Conservation (phyloP, 2,329 filamentous ascomycete species). For the Hymenoscyphus linearis region DNA sequence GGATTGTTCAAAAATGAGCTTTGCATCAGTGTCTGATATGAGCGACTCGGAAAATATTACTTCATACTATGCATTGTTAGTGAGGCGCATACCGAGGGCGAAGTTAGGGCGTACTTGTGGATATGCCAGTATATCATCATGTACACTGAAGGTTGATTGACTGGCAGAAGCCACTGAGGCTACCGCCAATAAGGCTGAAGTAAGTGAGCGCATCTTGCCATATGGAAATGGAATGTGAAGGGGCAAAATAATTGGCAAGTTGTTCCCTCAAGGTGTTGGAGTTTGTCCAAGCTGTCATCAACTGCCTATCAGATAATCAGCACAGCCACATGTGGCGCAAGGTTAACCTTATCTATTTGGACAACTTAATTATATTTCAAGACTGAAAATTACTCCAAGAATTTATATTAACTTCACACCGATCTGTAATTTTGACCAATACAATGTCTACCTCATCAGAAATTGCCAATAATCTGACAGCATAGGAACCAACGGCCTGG, state of each 20-base stretch:
- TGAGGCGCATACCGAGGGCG: slow-evolving; percentile 1
- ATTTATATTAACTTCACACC: too few species aligned
- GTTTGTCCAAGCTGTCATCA: slow-evolving; percentile 12
- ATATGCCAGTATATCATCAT: slow-evolving; percentile 67
- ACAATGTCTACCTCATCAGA: too few species aligned
- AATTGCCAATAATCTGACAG: too few species aligned
- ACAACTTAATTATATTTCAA: too few species aligned
- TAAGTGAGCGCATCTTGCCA: slow-evolving; percentile 31
- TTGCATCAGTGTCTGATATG: slow-evolving; percentile 52
- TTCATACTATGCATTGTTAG: slow-evolving; percentile 49
- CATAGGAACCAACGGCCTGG: too few species aligned
- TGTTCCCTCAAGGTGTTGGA: neutral
- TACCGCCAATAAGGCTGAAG: slow-evolving; percentile 26
- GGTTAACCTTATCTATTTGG: too few species aligned
- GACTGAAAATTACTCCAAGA: too few species aligned
- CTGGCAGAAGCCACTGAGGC: slow-evolving; percentile 40
- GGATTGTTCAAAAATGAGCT: slow-evolving; percentile 38
- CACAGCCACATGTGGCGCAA: neutral
- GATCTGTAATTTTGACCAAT: too few species aligned
- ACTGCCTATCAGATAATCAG: slow-evolving; percentile 2
- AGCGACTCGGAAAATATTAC: slow-evolving; percentile 57
- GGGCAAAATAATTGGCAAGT: neutral
- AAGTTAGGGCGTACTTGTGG: slow-evolving; percentile 51
- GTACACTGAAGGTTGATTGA: slow-evolving; percentile 61
- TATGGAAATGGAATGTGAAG: slow-evolving; percentile 7